Conservation (phyloP, 306 rosid genomes). For the Lagenaria siceraria region DNA sequence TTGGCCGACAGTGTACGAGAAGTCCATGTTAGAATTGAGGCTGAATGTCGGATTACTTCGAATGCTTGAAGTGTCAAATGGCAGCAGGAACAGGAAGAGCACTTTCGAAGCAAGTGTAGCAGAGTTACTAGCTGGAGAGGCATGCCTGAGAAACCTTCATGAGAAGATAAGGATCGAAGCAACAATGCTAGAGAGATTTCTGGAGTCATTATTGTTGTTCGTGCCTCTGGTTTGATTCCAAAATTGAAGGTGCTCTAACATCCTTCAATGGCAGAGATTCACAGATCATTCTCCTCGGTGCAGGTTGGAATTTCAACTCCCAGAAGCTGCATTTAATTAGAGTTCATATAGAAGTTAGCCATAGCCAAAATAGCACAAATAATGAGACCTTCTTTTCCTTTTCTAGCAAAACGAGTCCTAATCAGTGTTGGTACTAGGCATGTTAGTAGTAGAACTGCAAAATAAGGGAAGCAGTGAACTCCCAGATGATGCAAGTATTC, state of each 20-base stretch:
- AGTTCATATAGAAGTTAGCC: not conserved
- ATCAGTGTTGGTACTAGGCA: not conserved
- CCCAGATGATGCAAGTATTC: slow-evolving; percentile 72
- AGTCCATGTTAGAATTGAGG: slow-evolving; percentile 60
- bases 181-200: slow-evolving; percentile 77
- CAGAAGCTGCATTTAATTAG: slow-evolving; percentile 5
- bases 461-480: not conserved
- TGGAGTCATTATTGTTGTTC: slow-evolving; percentile 86
- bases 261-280: slow-evolving; percentile 42
- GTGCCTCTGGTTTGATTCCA: slow-evolving; percentile 92
- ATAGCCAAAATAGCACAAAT: not conserved
- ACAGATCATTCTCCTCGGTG: slow-evolving; percentile 90
- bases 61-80: slow-evolving; percentile 76
- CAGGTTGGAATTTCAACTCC: slow-evolving; percentile 42
- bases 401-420: not conserved
- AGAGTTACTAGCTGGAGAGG: slow-evolving; percentile 72
- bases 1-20: slow-evolving; percentile 40
- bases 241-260: slow-evolving; percentile 49
- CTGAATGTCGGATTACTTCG: slow-evolving; percentile 63
- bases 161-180: slow-evolving; percentile 71
- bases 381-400: not conserved
- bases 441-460: not conserved
- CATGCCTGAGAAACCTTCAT: slow-evolving; percentile 55
- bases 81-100: slow-evolving; percentile 95
- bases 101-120: slow-evolving; percentile 86